Evolutionary conservation across 371 early-diverging fungal genomes (phyloP).

Genomic region (Actinomucor elegans): DNA sequence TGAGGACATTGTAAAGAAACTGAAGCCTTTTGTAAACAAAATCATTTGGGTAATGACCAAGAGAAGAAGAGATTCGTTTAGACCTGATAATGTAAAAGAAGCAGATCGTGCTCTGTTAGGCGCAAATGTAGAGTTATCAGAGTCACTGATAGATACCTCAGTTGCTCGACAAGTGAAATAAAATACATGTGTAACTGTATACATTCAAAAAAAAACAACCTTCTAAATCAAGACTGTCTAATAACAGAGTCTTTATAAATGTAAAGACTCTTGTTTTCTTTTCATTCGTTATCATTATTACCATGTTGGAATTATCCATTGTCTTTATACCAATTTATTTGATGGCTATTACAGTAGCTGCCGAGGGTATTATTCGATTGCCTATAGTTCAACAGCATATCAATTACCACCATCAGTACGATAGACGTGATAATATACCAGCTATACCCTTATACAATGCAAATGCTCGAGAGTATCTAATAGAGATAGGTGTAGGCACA

Average conservation of each 20-base stretch:
- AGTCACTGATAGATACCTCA: constrained; percentile 38
- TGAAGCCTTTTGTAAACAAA: constrained; percentile 40
- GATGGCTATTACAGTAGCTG: background rate
- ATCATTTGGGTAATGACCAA: constrained; percentile 45
- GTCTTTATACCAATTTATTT: background rate
- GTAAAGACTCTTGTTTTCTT: too few species aligned
- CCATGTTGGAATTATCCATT: too few species aligned
- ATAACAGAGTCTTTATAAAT: too few species aligned
- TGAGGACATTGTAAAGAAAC: constrained; percentile 41
- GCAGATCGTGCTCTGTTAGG: constrained; percentile 31
- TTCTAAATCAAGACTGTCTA: too few species aligned
- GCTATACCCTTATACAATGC: constrained; percentile 27
- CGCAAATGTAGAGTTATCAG: constrained; percentile 42
- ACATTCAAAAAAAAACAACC: too few species aligned
- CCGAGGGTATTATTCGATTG: background rate
- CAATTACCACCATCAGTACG: background rate
- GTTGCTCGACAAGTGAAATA: constrained; percentile 33
- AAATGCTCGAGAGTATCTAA: constrained; percentile 29
- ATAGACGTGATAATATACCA: constrained; percentile 9
- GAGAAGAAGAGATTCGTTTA: constrained; percentile 35
- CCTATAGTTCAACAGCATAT: constrained; percentile 2
- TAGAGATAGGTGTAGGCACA: constrained; percentile 34
- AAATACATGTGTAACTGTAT: background rate
- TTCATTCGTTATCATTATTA: too few species aligned
- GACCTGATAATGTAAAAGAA: constrained; percentile 26